phyloP scores from a whole-genome alignment of 2,329 filamentous ascomycete species.

The Ascochyta lentis region DNA sequence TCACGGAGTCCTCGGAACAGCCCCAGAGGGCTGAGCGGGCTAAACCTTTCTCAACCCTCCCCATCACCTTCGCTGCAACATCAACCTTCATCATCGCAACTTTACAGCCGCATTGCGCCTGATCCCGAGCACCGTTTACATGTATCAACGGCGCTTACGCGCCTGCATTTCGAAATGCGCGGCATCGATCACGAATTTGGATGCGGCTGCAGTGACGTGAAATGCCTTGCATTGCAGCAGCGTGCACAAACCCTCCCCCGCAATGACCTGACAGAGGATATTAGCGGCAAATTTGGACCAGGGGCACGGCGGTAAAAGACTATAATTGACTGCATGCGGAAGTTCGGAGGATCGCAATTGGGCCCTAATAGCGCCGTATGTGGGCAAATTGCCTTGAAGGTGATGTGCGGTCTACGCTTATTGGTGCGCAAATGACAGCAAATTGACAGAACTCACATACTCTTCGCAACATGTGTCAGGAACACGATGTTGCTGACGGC shows the following conservation, averaged over 20 bases:
- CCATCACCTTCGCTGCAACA: slow-evolving; percentile 18
- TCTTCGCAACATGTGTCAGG: slow-evolving; percentile 7
- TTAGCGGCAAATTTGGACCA: slow-evolving; percentile 31
- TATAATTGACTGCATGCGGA: slow-evolving; percentile 23
- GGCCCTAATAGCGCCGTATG: slow-evolving; percentile 32
- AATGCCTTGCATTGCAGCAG: slow-evolving; percentile 38
- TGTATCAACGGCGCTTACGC: slow-evolving; percentile 22
- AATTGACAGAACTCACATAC: slow-evolving; percentile 5
- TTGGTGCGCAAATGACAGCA: slow-evolving; percentile 14
- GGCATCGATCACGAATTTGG: slow-evolving; percentile 32
- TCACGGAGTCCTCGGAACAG: slow-evolving; percentile 16
- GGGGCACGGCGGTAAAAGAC: slow-evolving; percentile 34
- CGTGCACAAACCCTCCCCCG: slow-evolving; percentile 20
- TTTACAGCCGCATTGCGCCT: slow-evolving; percentile 6
- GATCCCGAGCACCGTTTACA: slow-evolving; percentile 4
- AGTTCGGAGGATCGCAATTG: slow-evolving; percentile 13
- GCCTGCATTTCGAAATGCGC: slow-evolving; percentile 25
- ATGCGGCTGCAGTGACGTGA: slow-evolving; percentile 38
- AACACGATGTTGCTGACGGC: slow-evolving; percentile 18
- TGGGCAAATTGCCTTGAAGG: slow-evolving; percentile 4
- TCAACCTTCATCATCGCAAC: slow-evolving; percentile 3
- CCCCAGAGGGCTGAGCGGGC: slow-evolving; percentile 31
- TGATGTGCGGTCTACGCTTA: background rate
- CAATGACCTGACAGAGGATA: slow-evolving; percentile 26
- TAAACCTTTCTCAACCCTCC: slow-evolving; percentile 18